These are phyloP conservation scores for Penicillium riverlandense DNA, from an alignment of 495 filamentous ascomycete genomes.

Conservation along the genomic window DNA sequence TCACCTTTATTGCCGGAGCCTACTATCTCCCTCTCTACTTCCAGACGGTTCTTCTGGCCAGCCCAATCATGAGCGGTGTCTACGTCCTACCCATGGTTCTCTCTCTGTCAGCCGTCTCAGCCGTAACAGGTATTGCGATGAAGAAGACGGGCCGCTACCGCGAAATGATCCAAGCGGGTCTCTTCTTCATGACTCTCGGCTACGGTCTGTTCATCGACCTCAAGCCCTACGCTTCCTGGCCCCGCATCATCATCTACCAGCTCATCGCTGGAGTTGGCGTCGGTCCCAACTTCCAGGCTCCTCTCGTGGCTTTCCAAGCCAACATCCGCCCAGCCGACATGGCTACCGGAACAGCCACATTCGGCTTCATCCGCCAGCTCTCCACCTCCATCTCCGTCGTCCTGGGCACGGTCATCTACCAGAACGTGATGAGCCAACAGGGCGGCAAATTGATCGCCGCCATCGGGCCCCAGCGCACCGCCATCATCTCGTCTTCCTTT, in stretches of 20 bases:
- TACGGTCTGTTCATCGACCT: constrained; percentile 46
- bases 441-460: constrained; percentile 25
- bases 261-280: constrained; percentile 47
- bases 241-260: constrained; percentile 46
- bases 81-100: constrained; percentile 72
- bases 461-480: constrained; percentile 25
- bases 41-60: constrained; percentile 64
- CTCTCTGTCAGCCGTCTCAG: constrained; percentile 60
- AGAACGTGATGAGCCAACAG: constrained; percentile 45
- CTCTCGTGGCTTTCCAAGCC: constrained; percentile 52
- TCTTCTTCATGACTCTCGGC: constrained; percentile 47
- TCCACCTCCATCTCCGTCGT: constrained; percentile 47
- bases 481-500: constrained; percentile 33
- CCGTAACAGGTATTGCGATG: constrained; percentile 59
- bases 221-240: constrained; percentile 38
- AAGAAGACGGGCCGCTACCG: constrained; percentile 56
- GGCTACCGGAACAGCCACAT: constrained; percentile 45
- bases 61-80: constrained; percentile 69
- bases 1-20: constrained; percentile 65
- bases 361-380: constrained; percentile 45
- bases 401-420: constrained; percentile 50
- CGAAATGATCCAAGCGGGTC: constrained; percentile 41
- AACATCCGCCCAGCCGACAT: constrained; percentile 43
- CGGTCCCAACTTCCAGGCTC: constrained; percentile 51
- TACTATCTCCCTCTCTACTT: constrained; percentile 79